Evolutionary conservation across 164 flowering plant species (phyloP).

Genomic region (Pachysandra terminalis): DNA sequence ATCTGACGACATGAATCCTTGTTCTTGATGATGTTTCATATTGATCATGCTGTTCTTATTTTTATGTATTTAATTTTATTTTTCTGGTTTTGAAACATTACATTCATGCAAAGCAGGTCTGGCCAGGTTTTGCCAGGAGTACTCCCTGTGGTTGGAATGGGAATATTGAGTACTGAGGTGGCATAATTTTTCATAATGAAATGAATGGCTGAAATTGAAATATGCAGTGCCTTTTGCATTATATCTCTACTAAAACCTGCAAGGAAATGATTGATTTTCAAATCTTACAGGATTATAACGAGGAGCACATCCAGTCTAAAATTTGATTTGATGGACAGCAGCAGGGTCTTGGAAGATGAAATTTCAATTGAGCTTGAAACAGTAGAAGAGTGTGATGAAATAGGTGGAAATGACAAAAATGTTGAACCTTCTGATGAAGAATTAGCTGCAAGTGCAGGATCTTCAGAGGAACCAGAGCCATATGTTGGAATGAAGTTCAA

Average conservation of each 20-base stretch:
- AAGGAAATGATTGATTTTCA: background rate
- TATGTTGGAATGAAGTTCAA: constrained; percentile 34
- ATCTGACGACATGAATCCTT: too few relatives aligned
- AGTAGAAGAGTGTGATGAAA: constrained; percentile 23
- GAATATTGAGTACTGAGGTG: too few relatives aligned
- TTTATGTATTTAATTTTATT: too few relatives aligned
- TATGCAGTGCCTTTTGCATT: background rate
- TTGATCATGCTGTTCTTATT: too few relatives aligned
- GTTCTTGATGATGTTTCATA: too few relatives aligned
- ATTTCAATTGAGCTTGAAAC: constrained; percentile 23
- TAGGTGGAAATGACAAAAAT: constrained; percentile 16
- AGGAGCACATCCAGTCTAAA: constrained; percentile 20
- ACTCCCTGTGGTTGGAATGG: too few relatives aligned
- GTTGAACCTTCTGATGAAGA: constrained; percentile 12
- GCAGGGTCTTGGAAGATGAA: constrained; percentile 20
- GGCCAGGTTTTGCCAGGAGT: too few relatives aligned
- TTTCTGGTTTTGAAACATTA: too few relatives aligned
- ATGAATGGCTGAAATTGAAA: too few relatives aligned
- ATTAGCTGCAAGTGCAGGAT: constrained; percentile 4
- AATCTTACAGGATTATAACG: constrained; percentile 16
- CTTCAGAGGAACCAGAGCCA: constrained; percentile 28
- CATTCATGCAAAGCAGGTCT: too few relatives aligned
- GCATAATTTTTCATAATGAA: too few relatives aligned
- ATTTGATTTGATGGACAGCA: constrained; percentile 25
- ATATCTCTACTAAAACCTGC: background rate